A percentile compares a stretch with the other conserved stretches of the same genome.
phyloP scores from a whole-genome alignment of 768 basidiomycete genomes.

The Termitomyces titanicus region DNA sequence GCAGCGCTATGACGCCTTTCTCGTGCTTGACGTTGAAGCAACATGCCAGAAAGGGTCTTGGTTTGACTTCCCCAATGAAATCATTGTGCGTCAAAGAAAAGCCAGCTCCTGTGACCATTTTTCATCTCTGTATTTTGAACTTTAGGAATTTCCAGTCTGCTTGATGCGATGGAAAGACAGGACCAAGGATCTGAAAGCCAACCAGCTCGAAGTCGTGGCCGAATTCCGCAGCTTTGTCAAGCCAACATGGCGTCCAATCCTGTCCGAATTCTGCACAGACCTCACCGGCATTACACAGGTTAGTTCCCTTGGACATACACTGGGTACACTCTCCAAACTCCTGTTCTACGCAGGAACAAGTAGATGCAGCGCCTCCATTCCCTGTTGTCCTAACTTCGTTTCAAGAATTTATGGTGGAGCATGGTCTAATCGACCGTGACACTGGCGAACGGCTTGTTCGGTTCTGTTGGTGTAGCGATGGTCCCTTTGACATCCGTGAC shows the following conservation, averaged over 20 bases:
- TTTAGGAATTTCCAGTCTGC: constrained; percentile 90
- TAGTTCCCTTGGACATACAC: constrained; percentile 18
- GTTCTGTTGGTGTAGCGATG: constrained; percentile 83
- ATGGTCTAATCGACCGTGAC: constrained; percentile 63
- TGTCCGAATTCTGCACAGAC: constrained; percentile 80
- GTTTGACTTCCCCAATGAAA: constrained; percentile 91
- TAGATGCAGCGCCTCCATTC: constrained; percentile 77
- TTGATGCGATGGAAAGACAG: constrained; percentile 80
- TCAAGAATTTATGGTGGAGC: constrained; percentile 61
- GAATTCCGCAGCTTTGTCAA: constrained; percentile 87
- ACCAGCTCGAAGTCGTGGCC: constrained; percentile 62
- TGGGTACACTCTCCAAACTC: neutral
- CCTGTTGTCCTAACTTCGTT: constrained; percentile 62
- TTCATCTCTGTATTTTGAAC: neutral
- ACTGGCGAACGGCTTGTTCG: constrained; percentile 55
- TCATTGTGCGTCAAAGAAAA: constrained; percentile 62
- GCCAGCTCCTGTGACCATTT: neutral
- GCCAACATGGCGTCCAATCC: constrained; percentile 80
- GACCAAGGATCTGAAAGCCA: constrained; percentile 44
- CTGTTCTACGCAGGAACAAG: constrained; percentile 56
- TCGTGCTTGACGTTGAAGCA: constrained; percentile 88
- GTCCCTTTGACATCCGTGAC: constrained; percentile 79
- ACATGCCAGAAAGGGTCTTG: constrained; percentile 68
- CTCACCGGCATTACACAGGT: constrained; percentile 95
- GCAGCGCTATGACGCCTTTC: constrained; percentile 69